phyloP scores from a whole-genome alignment of 2,329 filamentous ascomycete genomes.

The Rasamsonia emersonii region DNA sequence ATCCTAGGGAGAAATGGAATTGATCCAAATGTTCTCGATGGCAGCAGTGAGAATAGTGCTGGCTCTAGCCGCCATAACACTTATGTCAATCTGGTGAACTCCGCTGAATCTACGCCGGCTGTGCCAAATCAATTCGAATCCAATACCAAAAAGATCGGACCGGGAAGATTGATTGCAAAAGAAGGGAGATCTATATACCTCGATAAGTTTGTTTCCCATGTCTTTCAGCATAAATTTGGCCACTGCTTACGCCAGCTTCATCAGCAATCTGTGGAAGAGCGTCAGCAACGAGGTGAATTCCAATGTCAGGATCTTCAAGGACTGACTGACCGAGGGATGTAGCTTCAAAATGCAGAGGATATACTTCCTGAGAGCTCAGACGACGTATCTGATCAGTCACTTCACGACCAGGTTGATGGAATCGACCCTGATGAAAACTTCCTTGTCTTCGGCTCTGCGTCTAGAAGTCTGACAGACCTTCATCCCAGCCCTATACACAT shows the following conservation, averaged over 20 bases:
- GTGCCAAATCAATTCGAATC: not conserved
- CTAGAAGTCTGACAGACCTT: slow-evolving; percentile 3
- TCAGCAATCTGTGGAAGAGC: slow-evolving; percentile 10
- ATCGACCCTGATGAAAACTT: slow-evolving; percentile 6
- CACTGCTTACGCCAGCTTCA: slow-evolving; percentile 1
- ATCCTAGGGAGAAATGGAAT: slow-evolving; percentile 2
- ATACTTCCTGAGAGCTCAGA: slow-evolving; percentile 5
- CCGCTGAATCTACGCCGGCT: not conserved
- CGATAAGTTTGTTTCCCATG: slow-evolving; percentile 7
- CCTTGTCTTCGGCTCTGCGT: slow-evolving; percentile 5
- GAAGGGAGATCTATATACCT: slow-evolving; percentile 8
- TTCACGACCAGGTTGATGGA: not conserved
- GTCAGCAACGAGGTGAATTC: slow-evolving; percentile 9
- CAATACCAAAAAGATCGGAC: slow-evolving; percentile 3
- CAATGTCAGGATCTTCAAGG: not conserved
- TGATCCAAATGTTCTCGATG: no score
- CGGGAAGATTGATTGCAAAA: slow-evolving; percentile 9
- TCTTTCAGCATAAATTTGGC: not conserved
- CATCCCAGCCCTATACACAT: slow-evolving; percentile 14
- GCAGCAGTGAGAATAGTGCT: no score
- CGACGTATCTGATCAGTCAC: not conserved
- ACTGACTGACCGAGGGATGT: not conserved
- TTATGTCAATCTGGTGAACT: no score
- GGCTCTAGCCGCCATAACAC: no score
- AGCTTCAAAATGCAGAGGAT: slow-evolving; percentile 9